Evolutionary conservation across 2,329 filamentous ascomycete genomes (phyloP).

Genomic region (Helotiales sp.): DNA sequence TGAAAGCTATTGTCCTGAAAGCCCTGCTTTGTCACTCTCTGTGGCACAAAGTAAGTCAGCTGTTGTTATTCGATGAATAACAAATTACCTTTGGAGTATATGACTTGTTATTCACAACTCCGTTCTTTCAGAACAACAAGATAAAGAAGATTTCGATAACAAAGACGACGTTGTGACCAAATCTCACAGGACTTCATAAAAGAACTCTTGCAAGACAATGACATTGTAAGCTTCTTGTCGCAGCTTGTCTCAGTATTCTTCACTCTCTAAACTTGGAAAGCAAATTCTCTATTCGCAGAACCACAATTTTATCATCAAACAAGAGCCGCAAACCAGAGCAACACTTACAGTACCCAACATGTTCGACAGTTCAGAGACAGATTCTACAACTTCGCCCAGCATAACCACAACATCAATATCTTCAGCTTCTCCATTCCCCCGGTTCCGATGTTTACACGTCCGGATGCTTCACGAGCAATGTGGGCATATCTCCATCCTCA

Average conservation of each 20-base stretch:
- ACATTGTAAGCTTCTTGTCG: not conserved
- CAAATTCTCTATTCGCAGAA: not conserved
- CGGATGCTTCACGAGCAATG: constrained; percentile 2
- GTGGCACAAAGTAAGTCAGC: not conserved
- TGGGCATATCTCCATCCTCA: constrained; percentile 2
- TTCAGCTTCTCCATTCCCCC: not conserved
- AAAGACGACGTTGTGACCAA: not conserved
- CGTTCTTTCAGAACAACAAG: not conserved
- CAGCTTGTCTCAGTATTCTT: not conserved
- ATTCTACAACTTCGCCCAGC: no score
- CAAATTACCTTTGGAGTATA: no score
- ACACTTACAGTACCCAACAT: not conserved
- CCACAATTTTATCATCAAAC: not conserved
- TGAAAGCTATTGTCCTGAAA: not conserved
- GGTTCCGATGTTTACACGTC: not conserved
- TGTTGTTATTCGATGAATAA: no score
- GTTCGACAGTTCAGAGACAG: no score
- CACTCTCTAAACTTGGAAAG: not conserved
- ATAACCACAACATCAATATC: not conserved
- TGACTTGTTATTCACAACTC: not conserved
- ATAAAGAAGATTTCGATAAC: no score
- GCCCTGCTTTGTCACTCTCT: not conserved
- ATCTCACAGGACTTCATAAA: not conserved
- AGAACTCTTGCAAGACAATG: not conserved
- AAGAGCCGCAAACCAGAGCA: not conserved